phyloP scores from a whole-genome alignment of 805 yeast genomes.

The Saccharomycopsis olivae region DNA sequence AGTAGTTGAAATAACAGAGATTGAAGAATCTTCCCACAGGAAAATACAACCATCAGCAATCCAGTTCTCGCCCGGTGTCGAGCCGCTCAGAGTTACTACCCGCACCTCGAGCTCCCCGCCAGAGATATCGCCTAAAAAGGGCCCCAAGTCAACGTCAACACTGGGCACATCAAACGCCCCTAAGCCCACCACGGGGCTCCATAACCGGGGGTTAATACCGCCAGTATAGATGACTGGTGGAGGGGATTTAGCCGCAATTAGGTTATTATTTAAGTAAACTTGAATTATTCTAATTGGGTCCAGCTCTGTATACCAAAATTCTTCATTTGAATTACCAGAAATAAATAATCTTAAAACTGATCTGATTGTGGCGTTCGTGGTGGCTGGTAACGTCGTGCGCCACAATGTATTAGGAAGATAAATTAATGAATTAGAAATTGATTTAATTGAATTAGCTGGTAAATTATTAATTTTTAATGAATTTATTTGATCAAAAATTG shows the following conservation, averaged over 20 bases:
- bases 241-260: conserved; percentile 54
- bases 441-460: background rate
- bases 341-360: conserved; percentile 44
- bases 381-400: too few species aligned
- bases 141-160: conserved; percentile 55
- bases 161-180: conserved; percentile 65
- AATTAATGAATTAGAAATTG: conserved; percentile 29
- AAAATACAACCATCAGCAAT: conserved; percentile 11
- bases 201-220: conserved; percentile 66
- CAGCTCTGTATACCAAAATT: conserved; percentile 67
- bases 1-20: background rate
- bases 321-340: conserved; percentile 74
- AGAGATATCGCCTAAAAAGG: conserved; percentile 36
- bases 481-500: too few species aligned
- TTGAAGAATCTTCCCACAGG: conserved; percentile 8
- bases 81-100: conserved; percentile 32
- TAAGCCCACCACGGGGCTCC: conserved; percentile 70
- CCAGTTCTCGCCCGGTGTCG: conserved; percentile 21
- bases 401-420: conserved; percentile 37
- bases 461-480: too few species aligned
- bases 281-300: conserved; percentile 66
- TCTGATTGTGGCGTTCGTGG: conserved; percentile 39
- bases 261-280: conserved; percentile 45
- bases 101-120: conserved; percentile 38
- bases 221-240: conserved; percentile 72